Evolutionary conservation across 805 yeast genomes (phyloP).

Genomic region (Ogataea trehalophila): DNA sequence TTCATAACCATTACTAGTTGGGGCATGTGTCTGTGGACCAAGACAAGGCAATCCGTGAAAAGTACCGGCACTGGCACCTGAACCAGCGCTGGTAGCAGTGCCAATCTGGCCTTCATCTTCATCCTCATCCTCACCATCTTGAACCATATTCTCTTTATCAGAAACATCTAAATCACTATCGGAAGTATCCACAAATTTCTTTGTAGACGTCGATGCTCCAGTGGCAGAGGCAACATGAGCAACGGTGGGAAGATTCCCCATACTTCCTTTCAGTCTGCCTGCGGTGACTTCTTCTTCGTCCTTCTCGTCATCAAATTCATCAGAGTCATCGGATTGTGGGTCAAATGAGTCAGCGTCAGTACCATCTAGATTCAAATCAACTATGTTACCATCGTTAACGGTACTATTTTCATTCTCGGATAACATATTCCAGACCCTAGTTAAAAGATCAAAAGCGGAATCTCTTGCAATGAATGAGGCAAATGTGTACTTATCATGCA

Average conservation of each 20-base stretch:
- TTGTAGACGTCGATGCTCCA: no score
- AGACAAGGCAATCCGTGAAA: slow-evolving; percentile 36
- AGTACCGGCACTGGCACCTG: slow-evolving; percentile 19
- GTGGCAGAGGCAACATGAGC: no score
- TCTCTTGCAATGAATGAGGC: slow-evolving; percentile 65
- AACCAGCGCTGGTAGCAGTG: slow-evolving; percentile 9
- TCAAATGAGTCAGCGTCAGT: slow-evolving; percentile 35
- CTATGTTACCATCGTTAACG: slow-evolving; percentile 17
- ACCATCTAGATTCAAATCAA: slow-evolving; percentile 19
- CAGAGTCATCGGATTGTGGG: slow-evolving; percentile 19
- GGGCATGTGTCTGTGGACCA: slow-evolving; percentile 35
- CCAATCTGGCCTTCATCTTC: not conserved
- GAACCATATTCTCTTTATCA: not conserved
- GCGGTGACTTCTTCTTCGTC: slow-evolving; percentile 12
- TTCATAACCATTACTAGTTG: slow-evolving; percentile 36
- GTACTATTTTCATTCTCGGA: slow-evolving; percentile 15
- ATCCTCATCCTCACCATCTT: not conserved
- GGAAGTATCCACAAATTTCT: not conserved
- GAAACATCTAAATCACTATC: not conserved
- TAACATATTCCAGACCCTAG: slow-evolving; percentile 55
- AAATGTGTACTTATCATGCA: slow-evolving; percentile 58
- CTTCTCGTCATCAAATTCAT: slow-evolving; percentile 21
- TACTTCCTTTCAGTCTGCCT: not conserved
- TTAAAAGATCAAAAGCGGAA: slow-evolving; percentile 43
- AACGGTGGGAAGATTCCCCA: no score